Conservation (phyloP, 1,284 basidiomycete genomes). For the Melampsora larici-populina region DNA sequence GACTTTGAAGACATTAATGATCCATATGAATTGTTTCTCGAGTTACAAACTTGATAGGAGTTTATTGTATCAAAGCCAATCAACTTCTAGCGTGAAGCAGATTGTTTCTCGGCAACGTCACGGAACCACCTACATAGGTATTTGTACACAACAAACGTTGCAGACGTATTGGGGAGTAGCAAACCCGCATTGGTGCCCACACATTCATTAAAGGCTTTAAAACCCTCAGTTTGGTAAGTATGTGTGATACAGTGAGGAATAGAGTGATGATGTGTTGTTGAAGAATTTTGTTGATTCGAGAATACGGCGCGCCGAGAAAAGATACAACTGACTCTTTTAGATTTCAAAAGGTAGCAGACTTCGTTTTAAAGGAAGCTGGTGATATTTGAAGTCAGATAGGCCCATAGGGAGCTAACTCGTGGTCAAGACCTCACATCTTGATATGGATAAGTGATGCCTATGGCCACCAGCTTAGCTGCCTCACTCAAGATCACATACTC, state of each 20-base stretch:
- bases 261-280: constrained; percentile 64
- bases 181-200: constrained; percentile 93
- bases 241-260: constrained; percentile 74
- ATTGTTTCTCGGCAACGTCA: constrained; percentile 10
- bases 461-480: constrained; percentile 78
- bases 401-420: constrained; percentile 64
- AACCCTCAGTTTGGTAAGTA: constrained; percentile 76
- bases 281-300: constrained; percentile 57
- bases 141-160: constrained; percentile 97
- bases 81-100: too few relatives aligned
- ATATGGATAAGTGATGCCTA: constrained; percentile 88
- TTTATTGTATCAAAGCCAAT: too few relatives aligned
- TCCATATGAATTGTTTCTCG: too few relatives aligned
- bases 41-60: too few relatives aligned
- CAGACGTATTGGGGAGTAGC: constrained; percentile 92
- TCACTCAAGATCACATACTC: constrained; percentile 92
- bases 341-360: background rate
- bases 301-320: constrained; percentile 60
- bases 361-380: background rate
- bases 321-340: constrained; percentile 8
- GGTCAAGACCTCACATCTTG: constrained; percentile 93
- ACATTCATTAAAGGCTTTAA: constrained; percentile 88
- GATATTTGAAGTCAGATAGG: background rate
- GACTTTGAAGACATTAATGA: too few relatives aligned
- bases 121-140: constrained; percentile 60